phyloP scores from a whole-genome alignment of 495 filamentous ascomycete genomes.

The Neurospora sp. region DNA sequence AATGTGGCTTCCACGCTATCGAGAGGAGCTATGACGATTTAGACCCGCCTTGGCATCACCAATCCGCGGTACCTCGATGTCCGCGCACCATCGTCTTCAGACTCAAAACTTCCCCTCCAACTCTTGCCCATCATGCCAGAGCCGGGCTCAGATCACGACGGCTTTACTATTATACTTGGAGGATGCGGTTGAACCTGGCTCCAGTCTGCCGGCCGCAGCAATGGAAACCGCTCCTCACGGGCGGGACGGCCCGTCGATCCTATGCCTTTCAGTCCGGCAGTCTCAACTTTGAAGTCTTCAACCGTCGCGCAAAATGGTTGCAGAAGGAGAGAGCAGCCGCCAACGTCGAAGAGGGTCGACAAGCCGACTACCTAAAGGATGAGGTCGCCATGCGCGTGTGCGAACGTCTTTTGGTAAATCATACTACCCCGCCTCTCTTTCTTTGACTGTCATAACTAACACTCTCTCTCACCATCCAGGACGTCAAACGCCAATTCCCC shows the following conservation, averaged over 20 bases:
- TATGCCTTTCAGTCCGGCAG: slow-evolving; percentile 74
- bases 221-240: background rate
- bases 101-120: background rate
- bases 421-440: background rate
- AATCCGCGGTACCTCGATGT: background rate
- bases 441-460: background rate
- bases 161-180: slow-evolving; percentile 3
- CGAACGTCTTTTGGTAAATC: slow-evolving; percentile 68
- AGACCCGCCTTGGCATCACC: background rate
- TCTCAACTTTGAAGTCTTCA: slow-evolving; percentile 83
- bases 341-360: slow-evolving; percentile 59
- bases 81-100: background rate
- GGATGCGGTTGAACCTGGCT: slow-evolving; percentile 23
- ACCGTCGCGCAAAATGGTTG: slow-evolving; percentile 70
- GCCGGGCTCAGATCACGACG: background rate
- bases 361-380: slow-evolving; percentile 84
- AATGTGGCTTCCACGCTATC: background rate
- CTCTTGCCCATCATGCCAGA: slow-evolving; percentile 3
- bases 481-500: slow-evolving; percentile 81
- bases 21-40: background rate
- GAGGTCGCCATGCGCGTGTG: slow-evolving; percentile 79
- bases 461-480: slow-evolving; percentile 35
- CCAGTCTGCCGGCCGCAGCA: slow-evolving; percentile 12
- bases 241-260: slow-evolving; percentile 25
- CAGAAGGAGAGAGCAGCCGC: slow-evolving; percentile 80